These are phyloP conservation scores for Murraya koenigii DNA, from an alignment of 345 rosid genomes.

Conservation along the genomic window DNA sequence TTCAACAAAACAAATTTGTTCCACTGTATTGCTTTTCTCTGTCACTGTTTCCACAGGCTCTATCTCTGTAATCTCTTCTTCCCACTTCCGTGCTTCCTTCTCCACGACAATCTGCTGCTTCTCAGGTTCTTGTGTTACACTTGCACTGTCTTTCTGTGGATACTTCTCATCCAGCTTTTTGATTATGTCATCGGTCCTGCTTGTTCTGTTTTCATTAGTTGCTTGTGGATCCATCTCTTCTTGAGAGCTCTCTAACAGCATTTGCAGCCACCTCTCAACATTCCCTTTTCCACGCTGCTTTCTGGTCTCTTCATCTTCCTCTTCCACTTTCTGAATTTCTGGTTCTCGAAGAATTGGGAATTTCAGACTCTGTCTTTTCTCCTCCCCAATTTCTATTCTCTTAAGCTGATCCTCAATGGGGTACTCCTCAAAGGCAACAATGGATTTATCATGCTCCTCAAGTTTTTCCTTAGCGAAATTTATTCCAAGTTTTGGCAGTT, in stretches of 20 bases:
- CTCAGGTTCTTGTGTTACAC: slow-evolving; percentile 16
- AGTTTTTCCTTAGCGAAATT: slow-evolving; percentile 16
- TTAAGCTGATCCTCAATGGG: slow-evolving; percentile 37
- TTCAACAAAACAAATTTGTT: not conserved
- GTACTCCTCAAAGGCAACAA: slow-evolving; percentile 32
- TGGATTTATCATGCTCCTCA: slow-evolving; percentile 34
- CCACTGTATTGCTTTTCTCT: not conserved
- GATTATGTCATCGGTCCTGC: slow-evolving; percentile 50
- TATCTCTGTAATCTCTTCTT: slow-evolving; percentile 22
- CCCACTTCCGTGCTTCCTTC: slow-evolving; percentile 14
- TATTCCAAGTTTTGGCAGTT: slow-evolving; percentile 23
- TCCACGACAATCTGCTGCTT: slow-evolving; percentile 17
- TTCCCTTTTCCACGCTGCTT: slow-evolving; percentile 84
- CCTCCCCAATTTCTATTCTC: slow-evolving; percentile 40
- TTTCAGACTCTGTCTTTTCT: slow-evolving; percentile 32
- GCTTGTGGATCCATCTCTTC: slow-evolving; percentile 39
- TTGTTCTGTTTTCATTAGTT: slow-evolving; percentile 22
- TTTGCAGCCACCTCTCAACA: slow-evolving; percentile 88
- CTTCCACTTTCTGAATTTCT: slow-evolving; percentile 31
- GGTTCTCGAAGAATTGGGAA: slow-evolving; percentile 33
- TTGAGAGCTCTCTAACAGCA: slow-evolving; percentile 57
- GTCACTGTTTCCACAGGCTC: slow-evolving; percentile 13
- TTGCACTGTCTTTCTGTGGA: slow-evolving; percentile 43
- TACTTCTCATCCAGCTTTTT: slow-evolving; percentile 50
- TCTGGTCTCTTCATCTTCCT: slow-evolving; percentile 75